Conservation (phyloP, 2,329 filamentous ascomycete species). For the Fusarium algeriense region DNA sequence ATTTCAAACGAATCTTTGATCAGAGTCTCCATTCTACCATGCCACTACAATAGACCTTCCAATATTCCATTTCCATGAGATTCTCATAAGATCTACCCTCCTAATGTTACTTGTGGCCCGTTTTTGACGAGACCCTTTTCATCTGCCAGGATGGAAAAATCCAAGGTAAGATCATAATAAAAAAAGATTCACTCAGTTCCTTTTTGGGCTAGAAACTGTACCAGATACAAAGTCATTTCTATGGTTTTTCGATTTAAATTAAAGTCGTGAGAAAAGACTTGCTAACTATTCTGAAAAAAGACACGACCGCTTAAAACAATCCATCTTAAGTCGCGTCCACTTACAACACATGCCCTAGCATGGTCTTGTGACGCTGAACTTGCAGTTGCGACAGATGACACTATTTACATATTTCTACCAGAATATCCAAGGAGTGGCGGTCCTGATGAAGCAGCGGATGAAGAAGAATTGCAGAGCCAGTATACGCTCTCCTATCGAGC, state of each 20-base stretch:
- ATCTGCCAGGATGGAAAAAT: constrained; percentile 42
- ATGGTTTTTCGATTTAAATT: background rate
- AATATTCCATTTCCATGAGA: background rate
- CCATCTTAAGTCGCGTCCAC: constrained; percentile 57
- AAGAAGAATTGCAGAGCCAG: constrained; percentile 49
- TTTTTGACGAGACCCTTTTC: background rate
- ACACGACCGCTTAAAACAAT: constrained; percentile 63
- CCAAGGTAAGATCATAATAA: constrained; percentile 39
- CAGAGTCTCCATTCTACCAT: constrained; percentile 6
- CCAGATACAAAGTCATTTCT: background rate
- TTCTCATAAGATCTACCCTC: background rate
- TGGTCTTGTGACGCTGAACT: constrained; percentile 71
- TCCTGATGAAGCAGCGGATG: constrained; percentile 45
- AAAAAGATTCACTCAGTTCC: background rate
- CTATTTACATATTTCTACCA: constrained; percentile 64
- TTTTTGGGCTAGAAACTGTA: background rate
- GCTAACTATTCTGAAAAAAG: constrained; percentile 39
- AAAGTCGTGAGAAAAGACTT: background rate
- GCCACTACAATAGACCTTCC: background rate
- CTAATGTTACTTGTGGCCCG: background rate
- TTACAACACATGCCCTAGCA: constrained; percentile 58
- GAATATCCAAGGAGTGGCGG: constrained; percentile 53
- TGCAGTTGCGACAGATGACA: constrained; percentile 68
- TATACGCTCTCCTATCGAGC: constrained; percentile 52
- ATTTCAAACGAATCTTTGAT: constrained; percentile 23